phyloP scores from a whole-genome alignment of 345 rosid genomes.

The Eucalyptus tenuipes region DNA sequence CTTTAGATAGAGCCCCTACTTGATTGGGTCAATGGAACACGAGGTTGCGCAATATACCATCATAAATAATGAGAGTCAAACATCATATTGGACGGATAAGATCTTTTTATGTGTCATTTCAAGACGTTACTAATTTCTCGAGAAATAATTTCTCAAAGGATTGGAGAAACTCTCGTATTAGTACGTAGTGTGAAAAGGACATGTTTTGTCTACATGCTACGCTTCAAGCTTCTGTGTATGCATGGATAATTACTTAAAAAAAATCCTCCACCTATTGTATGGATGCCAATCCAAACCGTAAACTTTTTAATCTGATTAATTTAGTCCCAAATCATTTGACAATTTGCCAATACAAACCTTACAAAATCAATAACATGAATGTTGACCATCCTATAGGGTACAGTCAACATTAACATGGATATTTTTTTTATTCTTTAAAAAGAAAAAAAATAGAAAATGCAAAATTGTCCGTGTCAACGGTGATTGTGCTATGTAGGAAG shows the following conservation, averaged over 20 bases:
- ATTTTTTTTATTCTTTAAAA: too few relatives aligned
- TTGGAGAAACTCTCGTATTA: background rate
- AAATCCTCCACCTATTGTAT: too few relatives aligned
- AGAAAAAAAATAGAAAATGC: too few relatives aligned
- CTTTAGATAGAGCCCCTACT: background rate
- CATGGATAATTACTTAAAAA: too few relatives aligned
- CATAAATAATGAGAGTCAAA: background rate
- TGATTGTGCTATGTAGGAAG: too few relatives aligned
- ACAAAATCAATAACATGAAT: too few relatives aligned
- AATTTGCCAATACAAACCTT: too few relatives aligned
- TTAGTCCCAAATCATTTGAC: too few relatives aligned
- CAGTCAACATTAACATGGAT: too few relatives aligned
- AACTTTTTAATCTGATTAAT: too few relatives aligned
- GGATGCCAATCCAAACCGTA: accelerated
- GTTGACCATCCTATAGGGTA: too few relatives aligned
- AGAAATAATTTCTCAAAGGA: background rate
- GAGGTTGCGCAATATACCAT: background rate
- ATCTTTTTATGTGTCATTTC: background rate
- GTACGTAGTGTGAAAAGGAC: background rate
- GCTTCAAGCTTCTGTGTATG: background rate
- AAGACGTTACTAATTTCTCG: background rate
- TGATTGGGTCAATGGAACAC: background rate
- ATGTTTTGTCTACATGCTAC: background rate
- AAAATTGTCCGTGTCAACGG: too few relatives aligned
- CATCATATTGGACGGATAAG: background rate